Base-by-base conservation (phyloP, 768 basidiomycete genomes). In the Mycena belliarum region DNA sequence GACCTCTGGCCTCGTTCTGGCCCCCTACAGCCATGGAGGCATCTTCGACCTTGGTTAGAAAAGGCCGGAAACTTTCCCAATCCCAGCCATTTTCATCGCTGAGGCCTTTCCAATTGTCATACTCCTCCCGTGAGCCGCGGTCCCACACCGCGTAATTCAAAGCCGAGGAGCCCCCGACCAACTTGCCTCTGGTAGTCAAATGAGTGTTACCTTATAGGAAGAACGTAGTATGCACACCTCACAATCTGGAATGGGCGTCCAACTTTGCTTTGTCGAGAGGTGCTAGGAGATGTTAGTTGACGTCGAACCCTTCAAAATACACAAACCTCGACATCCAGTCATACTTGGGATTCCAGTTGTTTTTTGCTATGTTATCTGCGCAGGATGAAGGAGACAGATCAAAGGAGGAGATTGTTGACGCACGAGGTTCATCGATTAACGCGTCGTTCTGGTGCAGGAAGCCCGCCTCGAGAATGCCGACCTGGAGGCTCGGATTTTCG, bases 401-500 rank as follows among this genome's bases (percentile, higher is more conserved):
- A 38, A 46, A 14, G 21, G 43, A n/a, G 40, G 35, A 21, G 3
- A 8, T 3, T 12, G 12, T 32, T 6, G n/a, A 25, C 12, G 21
- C 9, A n/a, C 44, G 6, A 28, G 57, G 57, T 23, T 49, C 21
- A 28, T 59, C 52, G 20, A 59, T 59, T 1, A 59, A 5, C 18
- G 32, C n/a, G 40, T 59, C 57, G 37, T 53, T 53, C 4, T 49
- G 46, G 14, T 32, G 24, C 16, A 59, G 35, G 4, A 49, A 16
- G 16, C 57, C 57, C 20, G 57, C 57, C n/a, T 59, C 57, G 10
- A 59, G 45, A 41, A 59, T 44, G 10, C 46, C 51, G 14, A 59
- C 57, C 28, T 53, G 48, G 23, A 53, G 20, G n/a, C 23, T 21
- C 1, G 50, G 23, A 37, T 52, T 20, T 28, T 43, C 51, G 21